Base-by-base conservation (phyloP, 2,329 filamentous ascomycete genomes). In the Ustulina deusta region DNA sequence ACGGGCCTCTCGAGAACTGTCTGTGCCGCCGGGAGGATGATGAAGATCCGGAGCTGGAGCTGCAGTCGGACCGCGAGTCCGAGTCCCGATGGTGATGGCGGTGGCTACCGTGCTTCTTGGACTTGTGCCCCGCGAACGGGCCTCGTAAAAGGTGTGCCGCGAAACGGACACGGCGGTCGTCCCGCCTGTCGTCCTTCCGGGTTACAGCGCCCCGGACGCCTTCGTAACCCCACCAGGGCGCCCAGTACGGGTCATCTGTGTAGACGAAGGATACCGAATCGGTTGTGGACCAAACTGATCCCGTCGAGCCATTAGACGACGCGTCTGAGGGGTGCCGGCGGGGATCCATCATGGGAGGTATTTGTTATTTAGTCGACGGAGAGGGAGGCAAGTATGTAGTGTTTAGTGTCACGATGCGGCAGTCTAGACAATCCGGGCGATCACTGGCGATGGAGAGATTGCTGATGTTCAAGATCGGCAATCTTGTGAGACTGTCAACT, bases 81-180 rank as follows among this genome's bases (percentile, higher is more conserved):
- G 66, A 51, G 54, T 67, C 56, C 22, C 65, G 66, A 36, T 61
- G 62, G n/a, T 57, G 56, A 29, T 49, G 34, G 44, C 27, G 40
- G 54, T 48, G 54, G 42, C 64, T 62, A 52, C 67, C 58, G 48
- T 69, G 57, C 57, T 74, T 75, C 61, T 76, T 73, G 22, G 65
- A 61, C 61, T 68, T 66, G 36, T 63, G 59, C 46, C 69, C 70
- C 11, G 75, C 77, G 54, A 78, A 78, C 3, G 77, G 77, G 13
- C 77, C 77, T 36, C 74, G 74, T 36, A 78, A 65, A 36, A 78
- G 56, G 68, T 78, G 77, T 4, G 75, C 72, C 13, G 75, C 75
- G 65, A 77, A 48, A 15, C 73, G 73, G 17, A 66, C 38, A 58
- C 73, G 71, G 15, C 29, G 51, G 60, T 74, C 71, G 51, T 77